These are phyloP conservation scores for Lasiodiplodia sp. DNA, from an alignment of 2,329 filamentous ascomycete species.

Conservation along the genomic window DNA sequence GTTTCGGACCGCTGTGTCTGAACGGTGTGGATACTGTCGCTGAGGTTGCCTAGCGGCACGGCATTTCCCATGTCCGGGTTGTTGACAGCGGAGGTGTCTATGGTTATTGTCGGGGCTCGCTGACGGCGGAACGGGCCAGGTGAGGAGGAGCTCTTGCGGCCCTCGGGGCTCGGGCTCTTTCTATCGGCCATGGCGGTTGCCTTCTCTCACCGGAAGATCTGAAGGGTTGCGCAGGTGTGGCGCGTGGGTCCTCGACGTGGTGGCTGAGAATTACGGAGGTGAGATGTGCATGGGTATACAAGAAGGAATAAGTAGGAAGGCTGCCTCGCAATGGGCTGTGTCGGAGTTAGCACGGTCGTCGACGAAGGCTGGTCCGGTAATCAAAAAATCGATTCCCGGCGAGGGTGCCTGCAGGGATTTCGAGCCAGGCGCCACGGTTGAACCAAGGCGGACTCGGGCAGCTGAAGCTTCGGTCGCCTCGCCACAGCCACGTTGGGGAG, in stretches of 20 bases:
- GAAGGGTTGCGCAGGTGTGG: conserved; percentile 14
- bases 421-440: conserved; percentile 19
- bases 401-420: conserved; percentile 2
- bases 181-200: conserved; percentile 39
- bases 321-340: conserved; percentile 22
- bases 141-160: conserved; percentile 37
- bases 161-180: conserved; percentile 33
- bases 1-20: conserved; percentile 33
- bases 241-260: conserved; percentile 12
- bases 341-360: conserved; percentile 16
- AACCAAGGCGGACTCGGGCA: conserved; percentile 18
- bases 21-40: conserved; percentile 36
- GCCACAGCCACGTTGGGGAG: conserved; percentile 3
- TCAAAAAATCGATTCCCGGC: not conserved
- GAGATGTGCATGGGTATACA: conserved; percentile 28
- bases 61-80: conserved; percentile 44
- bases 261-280: conserved; percentile 21
- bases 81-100: conserved; percentile 59
- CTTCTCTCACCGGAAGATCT: conserved; percentile 12
- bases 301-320: conserved; percentile 26
- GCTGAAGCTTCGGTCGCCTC: conserved; percentile 6
- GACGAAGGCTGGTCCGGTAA: not conserved
- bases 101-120: conserved; percentile 60
- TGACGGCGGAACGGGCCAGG: conserved; percentile 44
- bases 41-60: conserved; percentile 42